These are phyloP conservation scores for Solanum etuberosum DNA, from an alignment of 257 asterid genomes.

Conservation along the genomic window DNA sequence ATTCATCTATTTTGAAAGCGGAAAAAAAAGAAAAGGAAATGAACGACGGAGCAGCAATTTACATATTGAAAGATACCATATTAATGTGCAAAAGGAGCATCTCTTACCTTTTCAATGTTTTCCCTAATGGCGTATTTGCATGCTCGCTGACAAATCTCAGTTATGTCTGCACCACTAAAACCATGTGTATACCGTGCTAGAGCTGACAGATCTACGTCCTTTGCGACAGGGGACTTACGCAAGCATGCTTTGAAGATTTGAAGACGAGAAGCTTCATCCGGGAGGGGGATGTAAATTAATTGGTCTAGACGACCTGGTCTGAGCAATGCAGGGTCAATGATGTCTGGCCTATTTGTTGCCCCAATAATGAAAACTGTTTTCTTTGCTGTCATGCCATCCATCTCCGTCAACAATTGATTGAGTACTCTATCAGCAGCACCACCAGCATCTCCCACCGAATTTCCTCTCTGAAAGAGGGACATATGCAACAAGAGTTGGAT, in stretches of 20 bases:
- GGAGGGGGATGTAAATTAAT: conserved; percentile 79
- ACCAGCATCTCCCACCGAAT: conserved; percentile 79
- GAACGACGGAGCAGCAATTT: background rate
- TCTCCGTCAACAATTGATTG: conserved; percentile 83
- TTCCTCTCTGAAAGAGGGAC: conserved; percentile 47
- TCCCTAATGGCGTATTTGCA: conserved; percentile 91
- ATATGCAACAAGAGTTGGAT: background rate
- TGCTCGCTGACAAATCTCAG: conserved; percentile 88
- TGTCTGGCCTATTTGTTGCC: conserved; percentile 88
- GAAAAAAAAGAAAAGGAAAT: background rate
- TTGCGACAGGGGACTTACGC: conserved; percentile 72
- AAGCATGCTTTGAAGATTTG: conserved; percentile 76
- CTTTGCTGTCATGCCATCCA: conserved; percentile 93
- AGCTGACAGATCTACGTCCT: conserved; percentile 66
- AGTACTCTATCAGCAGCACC: conserved; percentile 93
- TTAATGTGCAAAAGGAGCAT: background rate
- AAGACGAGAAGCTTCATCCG: conserved; percentile 73
- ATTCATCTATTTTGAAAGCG: background rate
- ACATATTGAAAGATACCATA: background rate
- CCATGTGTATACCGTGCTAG: conserved; percentile 84
- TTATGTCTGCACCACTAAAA: conserved; percentile 86
- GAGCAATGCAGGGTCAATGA: conserved; percentile 78
- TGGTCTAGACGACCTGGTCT: conserved; percentile 93
- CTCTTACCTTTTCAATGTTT: conserved; percentile 67
- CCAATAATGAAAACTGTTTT: conserved; percentile 91